phyloP scores from a whole-genome alignment of 768 basidiomycete species.

The Fomitopsis serialis region DNA sequence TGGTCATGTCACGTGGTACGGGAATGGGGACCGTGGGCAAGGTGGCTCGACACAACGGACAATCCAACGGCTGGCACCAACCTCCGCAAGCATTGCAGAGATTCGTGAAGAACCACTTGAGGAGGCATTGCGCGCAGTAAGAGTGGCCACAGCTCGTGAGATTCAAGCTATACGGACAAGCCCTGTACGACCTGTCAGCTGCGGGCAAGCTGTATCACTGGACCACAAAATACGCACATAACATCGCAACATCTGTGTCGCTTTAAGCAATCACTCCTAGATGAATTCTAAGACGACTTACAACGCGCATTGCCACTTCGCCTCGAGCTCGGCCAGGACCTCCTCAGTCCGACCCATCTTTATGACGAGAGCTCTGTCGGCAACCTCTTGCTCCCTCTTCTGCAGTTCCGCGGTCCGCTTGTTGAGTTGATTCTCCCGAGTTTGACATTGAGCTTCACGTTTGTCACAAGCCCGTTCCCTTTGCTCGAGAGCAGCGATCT shows the following conservation, averaged over 20 bases:
- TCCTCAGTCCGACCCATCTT: not conserved
- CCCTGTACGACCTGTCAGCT: slow-evolving; percentile 21
- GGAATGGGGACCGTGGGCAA: slow-evolving; percentile 46
- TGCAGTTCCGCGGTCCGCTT: not conserved
- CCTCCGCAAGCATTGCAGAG: slow-evolving; percentile 56
- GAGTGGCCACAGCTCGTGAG: slow-evolving; percentile 60
- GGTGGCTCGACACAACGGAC: slow-evolving; percentile 58
- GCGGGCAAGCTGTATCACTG: not conserved
- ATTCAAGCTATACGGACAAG: slow-evolving; percentile 51
- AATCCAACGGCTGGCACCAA: slow-evolving; percentile 66
- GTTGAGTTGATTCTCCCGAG: not conserved
- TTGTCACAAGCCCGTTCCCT: not conserved
- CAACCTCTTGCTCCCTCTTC: not conserved
- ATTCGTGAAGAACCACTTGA: slow-evolving; percentile 67
- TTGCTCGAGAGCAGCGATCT: not conserved
- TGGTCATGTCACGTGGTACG: slow-evolving; percentile 36
- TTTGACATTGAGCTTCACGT: not conserved
- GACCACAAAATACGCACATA: slow-evolving; percentile 28
- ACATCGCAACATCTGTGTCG: slow-evolving; percentile 55
- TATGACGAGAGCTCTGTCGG: not conserved
- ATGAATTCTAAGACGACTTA: slow-evolving; percentile 27
- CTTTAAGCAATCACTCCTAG: not conserved
- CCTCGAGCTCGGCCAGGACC: slow-evolving; percentile 50
- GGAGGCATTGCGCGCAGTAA: slow-evolving; percentile 60
- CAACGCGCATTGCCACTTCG: slow-evolving; percentile 62